Conservation (phyloP, 768 basidiomycete species). For the Candolleomyces aberdarensis region DNA sequence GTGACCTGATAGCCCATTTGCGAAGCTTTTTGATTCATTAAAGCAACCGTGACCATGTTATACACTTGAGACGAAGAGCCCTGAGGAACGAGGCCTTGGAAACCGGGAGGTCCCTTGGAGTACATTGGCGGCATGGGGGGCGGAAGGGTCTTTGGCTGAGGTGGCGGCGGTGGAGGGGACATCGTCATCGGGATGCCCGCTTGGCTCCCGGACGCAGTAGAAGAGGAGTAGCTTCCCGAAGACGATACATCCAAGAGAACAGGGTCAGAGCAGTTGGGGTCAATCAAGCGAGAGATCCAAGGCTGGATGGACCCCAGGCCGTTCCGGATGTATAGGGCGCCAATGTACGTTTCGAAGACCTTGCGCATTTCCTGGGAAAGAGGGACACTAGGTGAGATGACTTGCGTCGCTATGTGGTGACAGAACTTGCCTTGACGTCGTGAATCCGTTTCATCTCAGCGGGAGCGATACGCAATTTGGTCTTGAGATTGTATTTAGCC, state of each 20-base stretch:
- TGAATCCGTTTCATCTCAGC: constrained; percentile 26
- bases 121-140: constrained; percentile 22
- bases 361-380: constrained; percentile 47
- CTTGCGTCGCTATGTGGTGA: not conserved
- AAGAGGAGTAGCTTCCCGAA: not conserved
- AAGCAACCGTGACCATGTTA: constrained; percentile 39
- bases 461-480: constrained; percentile 49
- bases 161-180: constrained; percentile 11
- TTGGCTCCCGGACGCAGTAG: constrained; percentile 14
- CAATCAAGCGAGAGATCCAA: constrained; percentile 60
- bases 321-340: constrained; percentile 60
- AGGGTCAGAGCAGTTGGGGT: constrained; percentile 30
- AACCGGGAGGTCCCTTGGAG: not conserved
- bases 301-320: constrained; percentile 46
- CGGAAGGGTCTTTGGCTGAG: constrained; percentile 15
- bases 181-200: too few species aligned
- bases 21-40: constrained; percentile 51
- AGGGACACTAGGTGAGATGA: not conserved
- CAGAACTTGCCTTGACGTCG: constrained; percentile 15
- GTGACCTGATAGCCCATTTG: constrained; percentile 43
- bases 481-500: constrained; percentile 45
- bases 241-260: not conserved
- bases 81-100: not conserved
- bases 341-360: constrained; percentile 61
- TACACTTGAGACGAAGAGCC: constrained; percentile 3